These are phyloP conservation scores for Linnemannia schmuckeri DNA, from an alignment of 192 early-diverging fungal species.

Conservation along the genomic window DNA sequence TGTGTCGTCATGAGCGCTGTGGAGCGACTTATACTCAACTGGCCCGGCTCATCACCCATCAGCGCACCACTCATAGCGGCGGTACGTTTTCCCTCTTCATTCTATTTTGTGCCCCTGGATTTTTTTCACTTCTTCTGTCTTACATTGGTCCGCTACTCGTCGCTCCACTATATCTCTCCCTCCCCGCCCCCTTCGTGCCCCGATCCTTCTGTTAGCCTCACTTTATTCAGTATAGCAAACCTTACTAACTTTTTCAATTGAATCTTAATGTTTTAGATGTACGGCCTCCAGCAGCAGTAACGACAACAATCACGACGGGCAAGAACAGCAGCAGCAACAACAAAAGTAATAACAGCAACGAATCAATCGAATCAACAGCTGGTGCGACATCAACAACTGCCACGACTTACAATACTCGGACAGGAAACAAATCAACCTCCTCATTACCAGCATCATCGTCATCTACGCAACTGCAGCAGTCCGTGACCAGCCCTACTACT, in stretches of 20 bases:
- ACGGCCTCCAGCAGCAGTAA: too few relatives aligned
- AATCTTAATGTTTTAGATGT: too few relatives aligned
- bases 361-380: not conserved
- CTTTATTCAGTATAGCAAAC: too few relatives aligned
- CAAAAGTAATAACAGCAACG: not conserved
- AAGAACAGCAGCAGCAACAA: not conserved
- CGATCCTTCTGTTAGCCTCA: too few relatives aligned
- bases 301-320: not conserved
- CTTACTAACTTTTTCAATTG: too few relatives aligned
- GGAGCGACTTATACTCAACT: slow-evolving; percentile 49
- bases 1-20: slow-evolving; percentile 48
- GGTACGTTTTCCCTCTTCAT: slow-evolving; percentile 6
- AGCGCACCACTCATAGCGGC: slow-evolving; percentile 43
- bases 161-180: too few relatives aligned
- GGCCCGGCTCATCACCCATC: slow-evolving; percentile 46
- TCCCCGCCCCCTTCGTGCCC: not conserved
- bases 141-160: too few relatives aligned
- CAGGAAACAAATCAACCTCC: not conserved
- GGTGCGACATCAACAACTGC: not conserved
- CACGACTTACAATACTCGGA: not conserved
- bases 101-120: slow-evolving; percentile 17
- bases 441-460: not conserved
- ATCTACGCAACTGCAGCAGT: not conserved
- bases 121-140: too few relatives aligned
- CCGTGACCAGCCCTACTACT: not conserved